Evolutionary conservation across 1,284 basidiomycete genomes (phyloP).

Genomic region (Irpex rosettiformis): DNA sequence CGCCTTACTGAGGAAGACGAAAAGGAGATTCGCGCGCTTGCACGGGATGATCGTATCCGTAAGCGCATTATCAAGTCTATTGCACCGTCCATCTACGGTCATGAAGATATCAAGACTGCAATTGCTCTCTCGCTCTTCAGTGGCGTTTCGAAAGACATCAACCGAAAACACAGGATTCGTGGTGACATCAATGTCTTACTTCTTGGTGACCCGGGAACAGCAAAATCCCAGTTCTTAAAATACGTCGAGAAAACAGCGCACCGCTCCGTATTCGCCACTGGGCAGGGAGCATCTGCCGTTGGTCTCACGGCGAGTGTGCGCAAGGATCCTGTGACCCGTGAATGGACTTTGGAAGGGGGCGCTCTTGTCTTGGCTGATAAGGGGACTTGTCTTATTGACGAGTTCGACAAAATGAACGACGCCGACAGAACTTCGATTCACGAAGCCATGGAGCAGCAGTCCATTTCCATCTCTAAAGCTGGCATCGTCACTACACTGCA

Average conservation of each 20-base stretch:
- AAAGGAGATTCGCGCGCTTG: conserved; percentile 82
- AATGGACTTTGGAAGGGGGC: conserved; percentile 99
- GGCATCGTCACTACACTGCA: conserved; percentile 97
- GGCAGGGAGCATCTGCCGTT: conserved; percentile 96
- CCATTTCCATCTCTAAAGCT: conserved; percentile 99
- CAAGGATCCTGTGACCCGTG: conserved; percentile 94
- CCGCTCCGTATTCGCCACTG: conserved; percentile 97
- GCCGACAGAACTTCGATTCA: conserved; percentile 96
- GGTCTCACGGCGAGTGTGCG: conserved; percentile 98
- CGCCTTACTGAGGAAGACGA: conserved; percentile 96
- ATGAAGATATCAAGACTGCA: conserved; percentile 98
- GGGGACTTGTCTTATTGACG: conserved; percentile 98
- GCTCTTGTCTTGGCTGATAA: conserved; percentile 97
- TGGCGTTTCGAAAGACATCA: conserved; percentile 93
- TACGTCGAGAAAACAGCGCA: conserved; percentile 99
- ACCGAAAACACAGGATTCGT: conserved; percentile 93
- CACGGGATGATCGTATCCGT: conserved; percentile 90
- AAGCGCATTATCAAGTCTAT: conserved; percentile 99
- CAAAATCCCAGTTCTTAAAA: conserved; percentile 99
- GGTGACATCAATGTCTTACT: conserved; percentile 97
- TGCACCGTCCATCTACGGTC: conserved; percentile 97
- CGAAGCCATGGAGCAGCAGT: conserved; percentile 99
- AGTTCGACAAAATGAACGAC: conserved; percentile 99
- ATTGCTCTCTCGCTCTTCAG: conserved; percentile 94
- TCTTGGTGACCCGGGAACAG: conserved; percentile 96